A percentile compares a stretch with the other conserved stretches of the same genome.
Conservation (phyloP, 106 monocot genomes). For the Acorus gramineus region DNA sequence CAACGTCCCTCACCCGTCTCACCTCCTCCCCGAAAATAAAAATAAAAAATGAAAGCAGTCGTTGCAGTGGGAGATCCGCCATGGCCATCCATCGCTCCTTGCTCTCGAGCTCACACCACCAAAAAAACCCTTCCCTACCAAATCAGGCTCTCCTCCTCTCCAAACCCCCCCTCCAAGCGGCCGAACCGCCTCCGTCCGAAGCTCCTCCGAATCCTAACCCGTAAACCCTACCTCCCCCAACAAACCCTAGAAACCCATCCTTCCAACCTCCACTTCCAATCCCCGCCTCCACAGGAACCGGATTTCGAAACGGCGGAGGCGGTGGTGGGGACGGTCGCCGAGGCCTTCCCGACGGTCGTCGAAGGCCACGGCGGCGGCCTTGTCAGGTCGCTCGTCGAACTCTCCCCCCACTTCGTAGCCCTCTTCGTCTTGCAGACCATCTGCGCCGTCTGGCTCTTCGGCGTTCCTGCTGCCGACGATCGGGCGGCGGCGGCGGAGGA, state of each 20-base stretch:
- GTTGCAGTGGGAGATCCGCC: too few relatives aligned
- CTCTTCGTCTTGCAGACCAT: conserved; percentile 28
- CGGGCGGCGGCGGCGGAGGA: not conserved
- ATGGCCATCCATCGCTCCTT: not conserved
- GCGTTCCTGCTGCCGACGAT: not conserved
- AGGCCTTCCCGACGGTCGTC: not conserved
- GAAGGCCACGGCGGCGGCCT: conserved; percentile 1
- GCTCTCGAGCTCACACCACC: not conserved
- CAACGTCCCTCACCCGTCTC: too few relatives aligned
- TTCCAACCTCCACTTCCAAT: not conserved
- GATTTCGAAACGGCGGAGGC: not conserved
- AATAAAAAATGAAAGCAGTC: too few relatives aligned
- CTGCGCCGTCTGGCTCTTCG: conserved; percentile 29
- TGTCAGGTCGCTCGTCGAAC: conserved; percentile 5
- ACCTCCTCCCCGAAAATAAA: too few relatives aligned
- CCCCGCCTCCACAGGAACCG: not conserved
- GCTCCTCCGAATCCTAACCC: conserved; percentile 9
- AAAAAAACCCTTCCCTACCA: not conserved
- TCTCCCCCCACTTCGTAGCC: conserved; percentile 13
- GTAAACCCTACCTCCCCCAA: not conserved
- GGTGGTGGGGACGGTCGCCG: not conserved
- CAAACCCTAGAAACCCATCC: not conserved
- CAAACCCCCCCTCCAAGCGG: conserved; percentile 15
- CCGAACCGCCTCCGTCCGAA: conserved; percentile 37
- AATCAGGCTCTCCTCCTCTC: not conserved